Evolutionary conservation across 768 basidiomycete species (phyloP).

Genomic region (Chiua virens): DNA sequence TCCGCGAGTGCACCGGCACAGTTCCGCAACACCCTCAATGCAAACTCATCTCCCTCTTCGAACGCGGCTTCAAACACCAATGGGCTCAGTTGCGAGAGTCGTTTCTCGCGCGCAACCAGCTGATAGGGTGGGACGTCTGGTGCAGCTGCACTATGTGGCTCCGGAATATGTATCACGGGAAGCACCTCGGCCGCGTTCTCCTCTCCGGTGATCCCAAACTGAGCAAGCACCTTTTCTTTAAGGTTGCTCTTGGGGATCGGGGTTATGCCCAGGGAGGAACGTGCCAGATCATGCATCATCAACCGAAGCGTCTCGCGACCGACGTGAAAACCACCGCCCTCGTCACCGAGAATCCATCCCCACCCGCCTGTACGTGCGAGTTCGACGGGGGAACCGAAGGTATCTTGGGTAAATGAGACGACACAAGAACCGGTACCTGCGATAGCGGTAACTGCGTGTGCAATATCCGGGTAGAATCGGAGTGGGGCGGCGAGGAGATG

Average conservation of each 20-base stretch:
- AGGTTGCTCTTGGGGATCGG: conserved; percentile 33
- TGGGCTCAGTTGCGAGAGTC: conserved; percentile 71
- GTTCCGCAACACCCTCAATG: conserved; percentile 53
- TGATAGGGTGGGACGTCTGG: conserved; percentile 27
- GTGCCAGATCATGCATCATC: conserved; percentile 57
- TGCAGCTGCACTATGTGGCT: conserved; percentile 34
- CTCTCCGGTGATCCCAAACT: conserved; percentile 55
- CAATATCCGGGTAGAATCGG: conserved; percentile 55
- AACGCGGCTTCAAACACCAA: conserved; percentile 80
- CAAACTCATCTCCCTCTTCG: conserved; percentile 63
- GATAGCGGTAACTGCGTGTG: conserved; percentile 69
- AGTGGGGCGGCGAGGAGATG: conserved; percentile 83
- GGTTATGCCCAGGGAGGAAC: conserved; percentile 38
- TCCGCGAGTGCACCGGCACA: conserved; percentile 57
- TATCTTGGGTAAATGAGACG: conserved; percentile 56
- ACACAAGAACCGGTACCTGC: conserved; percentile 82
- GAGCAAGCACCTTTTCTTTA: conserved; percentile 46
- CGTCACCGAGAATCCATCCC: conserved; percentile 86
- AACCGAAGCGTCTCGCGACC: conserved; percentile 75
- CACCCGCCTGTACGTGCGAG: conserved; percentile 75
- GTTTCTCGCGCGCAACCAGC: conserved; percentile 59
- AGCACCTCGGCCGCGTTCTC: conserved; percentile 57
- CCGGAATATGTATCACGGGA: conserved; percentile 60
- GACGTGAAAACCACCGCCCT: conserved; percentile 80
- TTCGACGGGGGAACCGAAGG: conserved; percentile 47